phyloP scores from a whole-genome alignment of 192 early-diverging fungal genomes.

The Glomus cerebriforme region DNA sequence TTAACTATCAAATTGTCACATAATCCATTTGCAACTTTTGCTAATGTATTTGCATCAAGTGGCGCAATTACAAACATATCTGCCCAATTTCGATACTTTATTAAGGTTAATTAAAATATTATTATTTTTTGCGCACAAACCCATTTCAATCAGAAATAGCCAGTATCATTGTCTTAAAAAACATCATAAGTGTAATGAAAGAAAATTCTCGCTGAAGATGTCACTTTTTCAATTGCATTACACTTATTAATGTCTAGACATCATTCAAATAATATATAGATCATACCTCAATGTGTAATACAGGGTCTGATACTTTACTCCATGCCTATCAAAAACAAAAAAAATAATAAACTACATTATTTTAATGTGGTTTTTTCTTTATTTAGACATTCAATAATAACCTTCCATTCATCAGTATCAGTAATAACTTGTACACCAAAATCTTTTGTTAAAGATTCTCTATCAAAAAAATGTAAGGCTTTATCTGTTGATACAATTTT shows the following conservation, averaged over 20 bases:
- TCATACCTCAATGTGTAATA: slow-evolving; percentile 87
- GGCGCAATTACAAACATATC: slow-evolving; percentile 88
- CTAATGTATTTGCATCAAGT: slow-evolving; percentile 91
- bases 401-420: slow-evolving; percentile 89
- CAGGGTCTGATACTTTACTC: slow-evolving; percentile 83
- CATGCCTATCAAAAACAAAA: slow-evolving; percentile 55
- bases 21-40: slow-evolving; percentile 85
- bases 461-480: slow-evolving; percentile 89
- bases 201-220: no score
- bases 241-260: no score
- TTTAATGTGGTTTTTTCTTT: not conserved
- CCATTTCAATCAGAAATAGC: no score
- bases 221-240: no score
- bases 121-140: no score
- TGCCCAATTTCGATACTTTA: slow-evolving; percentile 90
- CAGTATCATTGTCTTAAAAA: no score
- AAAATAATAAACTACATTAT: not conserved
- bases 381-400: slow-evolving; percentile 33
- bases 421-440: slow-evolving; percentile 58
- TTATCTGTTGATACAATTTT: slow-evolving; percentile 77
- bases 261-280: no score
- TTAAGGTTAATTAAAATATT: not conserved
- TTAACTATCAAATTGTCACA: slow-evolving; percentile 90
- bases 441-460: slow-evolving; percentile 44
- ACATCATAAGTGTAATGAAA: no score